phyloP scores from a whole-genome alignment of 768 basidiomycete species.

The Xerocomellus amylosporus region DNA sequence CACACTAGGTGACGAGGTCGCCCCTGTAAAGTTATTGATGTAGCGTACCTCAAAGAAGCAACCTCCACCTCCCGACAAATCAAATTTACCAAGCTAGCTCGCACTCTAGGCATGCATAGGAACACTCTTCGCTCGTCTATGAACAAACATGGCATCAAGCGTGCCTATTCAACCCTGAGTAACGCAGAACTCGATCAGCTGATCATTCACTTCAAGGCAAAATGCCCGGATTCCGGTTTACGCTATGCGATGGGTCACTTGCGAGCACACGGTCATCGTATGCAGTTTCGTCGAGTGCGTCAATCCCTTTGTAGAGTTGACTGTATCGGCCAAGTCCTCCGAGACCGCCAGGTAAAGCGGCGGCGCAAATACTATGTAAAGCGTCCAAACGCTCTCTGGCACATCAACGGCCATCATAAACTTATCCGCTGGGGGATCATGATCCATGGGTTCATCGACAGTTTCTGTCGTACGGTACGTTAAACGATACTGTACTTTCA shows the following conservation, averaged over 20 bases:
- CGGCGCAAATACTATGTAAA: constrained; percentile 32
- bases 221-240: constrained; percentile 22
- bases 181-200: background rate
- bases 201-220: background rate
- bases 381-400: background rate
- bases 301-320: constrained; percentile 32
- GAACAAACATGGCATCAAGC: background rate
- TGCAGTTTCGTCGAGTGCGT: constrained; percentile 23
- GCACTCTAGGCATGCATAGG: background rate
- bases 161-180: background rate
- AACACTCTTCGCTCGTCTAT: background rate
- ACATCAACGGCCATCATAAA: background rate
- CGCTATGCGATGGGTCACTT: constrained; percentile 32
- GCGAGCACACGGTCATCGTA: constrained; percentile 19
- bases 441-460: no score
- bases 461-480: no score
- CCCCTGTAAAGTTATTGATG: constrained; percentile 4
- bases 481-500: no score
- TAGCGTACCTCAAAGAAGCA: constrained; percentile 7
- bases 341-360: constrained; percentile 16
- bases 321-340: constrained; percentile 25
- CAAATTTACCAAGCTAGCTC: constrained; percentile 11
- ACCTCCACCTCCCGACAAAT: constrained; percentile 6
- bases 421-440: no score
- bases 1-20: background rate